These are phyloP conservation scores for Colletotrichum aenigma DNA, from an alignment of 2,329 filamentous ascomycete genomes.

Conservation along the genomic window DNA sequence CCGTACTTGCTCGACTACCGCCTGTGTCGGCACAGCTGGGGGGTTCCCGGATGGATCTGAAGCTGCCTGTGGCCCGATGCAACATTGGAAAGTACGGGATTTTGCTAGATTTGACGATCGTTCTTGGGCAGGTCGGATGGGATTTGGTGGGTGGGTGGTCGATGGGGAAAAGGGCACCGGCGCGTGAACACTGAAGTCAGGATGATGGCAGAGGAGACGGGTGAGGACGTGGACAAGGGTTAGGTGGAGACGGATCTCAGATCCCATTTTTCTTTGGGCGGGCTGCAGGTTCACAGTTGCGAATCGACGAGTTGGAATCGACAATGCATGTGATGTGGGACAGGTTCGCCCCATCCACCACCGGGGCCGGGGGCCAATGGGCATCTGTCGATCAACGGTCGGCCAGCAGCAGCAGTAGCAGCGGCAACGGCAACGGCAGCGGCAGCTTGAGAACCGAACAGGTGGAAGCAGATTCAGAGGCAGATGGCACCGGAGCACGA, in stretches of 20 bases:
- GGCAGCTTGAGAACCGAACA: background rate
- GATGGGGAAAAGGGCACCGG: background rate
- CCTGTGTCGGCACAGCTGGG: background rate
- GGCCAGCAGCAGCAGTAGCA: background rate
- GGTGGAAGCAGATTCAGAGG: background rate
- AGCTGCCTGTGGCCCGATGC: background rate
- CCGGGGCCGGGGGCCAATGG: constrained; percentile 5
- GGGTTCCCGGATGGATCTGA: background rate
- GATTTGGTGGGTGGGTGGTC: background rate
- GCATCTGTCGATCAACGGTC: constrained; percentile 14
- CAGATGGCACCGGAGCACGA: background rate
- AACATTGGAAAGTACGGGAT: background rate
- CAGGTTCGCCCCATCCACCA: background rate
- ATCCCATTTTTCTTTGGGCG: background rate
- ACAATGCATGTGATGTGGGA: background rate
- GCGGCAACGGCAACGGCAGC: background rate
- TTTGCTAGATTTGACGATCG: constrained; percentile 1
- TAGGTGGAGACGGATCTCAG: constrained; percentile 3
- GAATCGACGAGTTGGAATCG: background rate
- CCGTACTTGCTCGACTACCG: background rate
- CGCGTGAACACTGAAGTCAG: background rate
- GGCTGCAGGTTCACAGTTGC: background rate
- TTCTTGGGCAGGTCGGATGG: background rate
- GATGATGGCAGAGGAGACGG: background rate
- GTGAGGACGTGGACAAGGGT: background rate